A percentile compares a stretch with the other conserved stretches of the same genome.
These are phyloP conservation scores for Bertia moriformis DNA, from an alignment of 2,329 filamentous ascomycete genomes.

Conservation along the genomic window DNA sequence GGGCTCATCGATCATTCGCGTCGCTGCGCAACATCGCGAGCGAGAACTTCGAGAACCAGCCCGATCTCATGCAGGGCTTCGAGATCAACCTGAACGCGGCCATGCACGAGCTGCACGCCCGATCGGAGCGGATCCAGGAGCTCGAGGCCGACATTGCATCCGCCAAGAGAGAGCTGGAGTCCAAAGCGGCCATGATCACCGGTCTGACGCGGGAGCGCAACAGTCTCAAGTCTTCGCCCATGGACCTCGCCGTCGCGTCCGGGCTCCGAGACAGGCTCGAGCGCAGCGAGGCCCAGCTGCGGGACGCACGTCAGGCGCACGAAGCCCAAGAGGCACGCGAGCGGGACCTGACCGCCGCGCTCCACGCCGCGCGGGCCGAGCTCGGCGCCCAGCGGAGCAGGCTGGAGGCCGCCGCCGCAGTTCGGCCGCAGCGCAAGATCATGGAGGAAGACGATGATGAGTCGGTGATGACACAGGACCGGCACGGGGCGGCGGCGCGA, in stretches of 20 bases:
- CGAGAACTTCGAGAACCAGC: conserved; percentile 70
- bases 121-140: conserved; percentile 79
- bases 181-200: conserved; percentile 88
- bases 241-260: conserved; percentile 83
- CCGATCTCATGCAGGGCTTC: conserved; percentile 80
- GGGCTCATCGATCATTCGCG: conserved; percentile 79
- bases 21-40: conserved; percentile 76
- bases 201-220: conserved; percentile 85
- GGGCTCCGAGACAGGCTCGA: conserved; percentile 77
- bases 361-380: conserved; percentile 51
- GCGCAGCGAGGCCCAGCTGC: conserved; percentile 70
- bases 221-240: conserved; percentile 69
- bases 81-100: conserved; percentile 82
- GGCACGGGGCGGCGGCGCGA: conserved; percentile 4
- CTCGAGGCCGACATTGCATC: conserved; percentile 72
- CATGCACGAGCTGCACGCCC: conserved; percentile 77
- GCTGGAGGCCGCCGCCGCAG: conserved; percentile 2
- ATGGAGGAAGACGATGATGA: conserved; percentile 15
- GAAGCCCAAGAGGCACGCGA: conserved; percentile 62
- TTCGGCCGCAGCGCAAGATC: conserved; percentile 13
- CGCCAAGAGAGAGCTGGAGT: conserved; percentile 90
- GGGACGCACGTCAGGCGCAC: too few species aligned
- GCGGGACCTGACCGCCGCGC: conserved; percentile 56
- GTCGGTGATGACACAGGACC: conserved; percentile 7
- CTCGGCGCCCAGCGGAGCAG: conserved; percentile 23